Evolutionary conservation across 2,329 filamentous ascomycete species (phyloP), one percentile per base, ranked within the genome.

Genomic region (Fusarium lateritium): DNA sequence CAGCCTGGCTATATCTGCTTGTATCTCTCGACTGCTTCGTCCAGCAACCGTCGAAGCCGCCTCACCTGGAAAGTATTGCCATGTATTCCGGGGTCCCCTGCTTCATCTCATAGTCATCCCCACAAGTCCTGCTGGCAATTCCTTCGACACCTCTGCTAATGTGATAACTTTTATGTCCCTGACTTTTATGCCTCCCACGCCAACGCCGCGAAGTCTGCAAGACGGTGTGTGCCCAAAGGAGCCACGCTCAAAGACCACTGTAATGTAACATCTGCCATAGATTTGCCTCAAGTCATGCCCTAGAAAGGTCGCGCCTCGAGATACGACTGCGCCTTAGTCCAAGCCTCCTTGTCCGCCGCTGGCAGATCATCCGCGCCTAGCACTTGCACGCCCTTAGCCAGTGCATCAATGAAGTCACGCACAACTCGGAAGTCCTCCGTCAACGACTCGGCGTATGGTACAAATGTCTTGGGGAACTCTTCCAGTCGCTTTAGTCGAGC

Each of bases 361-460:
- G 81, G 73, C 17, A 90, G 72, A 67, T 86, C 82, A 54, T 83
- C 81, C 28, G 77, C 79, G 50, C 81, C 82, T 10, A 91, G 76
- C 11, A 82, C 83, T 76, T 87, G 83, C n/a, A 91, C 78, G 42
- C 88, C 89, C 21, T 81, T 82, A 67, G 86, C 82, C 36, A 91
- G 76, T 6, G 88, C 87, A 56, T 84, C 82, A 69, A 91, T 86
- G 74, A 91, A 89, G 34, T 82, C 82, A 67, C 85, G 86, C 42
- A 84, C 85, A 24, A 88, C 82, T 11, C 85, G 83, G 24, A 91
- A 79, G 75, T 91, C 89, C 46, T 89, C 87, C n/a, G 78, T 78
- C 65, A 90, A 84, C 45, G 88, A 79, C 39, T 85, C 83, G 13
- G 88, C 87, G 71, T 83, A 86, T 3, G 89, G 89, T n/a, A 91